Conservation (phyloP, 176 grass and related monocot species). For the Poa annua region DNA sequence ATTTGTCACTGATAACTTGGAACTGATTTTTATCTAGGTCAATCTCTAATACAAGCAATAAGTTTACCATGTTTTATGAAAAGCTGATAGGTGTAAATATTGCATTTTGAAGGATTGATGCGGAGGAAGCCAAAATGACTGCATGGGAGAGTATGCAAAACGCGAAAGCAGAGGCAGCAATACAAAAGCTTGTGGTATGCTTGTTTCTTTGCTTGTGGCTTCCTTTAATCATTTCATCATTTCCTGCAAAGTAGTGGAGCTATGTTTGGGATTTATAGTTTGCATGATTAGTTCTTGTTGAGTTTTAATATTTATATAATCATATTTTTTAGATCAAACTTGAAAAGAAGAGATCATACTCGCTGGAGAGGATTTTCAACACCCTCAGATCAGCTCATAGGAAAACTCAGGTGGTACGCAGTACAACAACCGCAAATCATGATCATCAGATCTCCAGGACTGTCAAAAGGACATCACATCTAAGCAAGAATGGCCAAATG, state of each 20-base stretch:
- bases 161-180: conserved; percentile 68
- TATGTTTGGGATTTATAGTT: conserved; percentile 4
- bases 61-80: conserved; percentile 16
- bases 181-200: conserved; percentile 73
- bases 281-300: conserved; percentile 21
- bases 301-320: conserved; percentile 29
- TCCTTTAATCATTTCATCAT: conserved; percentile 1
- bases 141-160: conserved; percentile 85
- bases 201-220: conserved; percentile 31
- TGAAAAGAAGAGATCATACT: conserved; percentile 70
- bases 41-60: conserved; percentile 26
- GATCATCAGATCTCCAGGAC: conserved; percentile 52
- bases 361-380: conserved; percentile 75
- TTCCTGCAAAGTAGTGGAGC: conserved; percentile 3
- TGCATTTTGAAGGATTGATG: conserved; percentile 55
- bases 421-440: conserved; percentile 40
- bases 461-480: conserved; percentile 50
- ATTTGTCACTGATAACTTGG: conserved; percentile 5
- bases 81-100: conserved; percentile 28
- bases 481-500: conserved; percentile 62
- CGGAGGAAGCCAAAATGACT: conserved; percentile 69
- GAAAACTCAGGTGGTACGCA: conserved; percentile 69
- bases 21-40: conserved; percentile 8
- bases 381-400: conserved; percentile 58
- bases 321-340: conserved; percentile 67